Evolutionary conservation across 2,329 filamentous ascomycete genomes (phyloP).

Genomic region (Aplosporella prunicola): DNA sequence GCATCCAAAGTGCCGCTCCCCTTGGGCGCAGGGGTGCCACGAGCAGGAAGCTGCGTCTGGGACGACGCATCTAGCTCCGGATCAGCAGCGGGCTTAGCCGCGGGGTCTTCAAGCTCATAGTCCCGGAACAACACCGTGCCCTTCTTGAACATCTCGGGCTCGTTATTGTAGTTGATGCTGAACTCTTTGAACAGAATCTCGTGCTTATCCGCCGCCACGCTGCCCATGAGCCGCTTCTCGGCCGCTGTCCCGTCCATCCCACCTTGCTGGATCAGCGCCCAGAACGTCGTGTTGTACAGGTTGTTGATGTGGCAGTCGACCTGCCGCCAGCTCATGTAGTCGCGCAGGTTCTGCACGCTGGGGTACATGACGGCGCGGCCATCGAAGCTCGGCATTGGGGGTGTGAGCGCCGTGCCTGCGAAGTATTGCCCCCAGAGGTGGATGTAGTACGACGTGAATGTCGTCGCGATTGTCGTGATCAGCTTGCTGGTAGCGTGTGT

Average conservation of each 20-base stretch:
- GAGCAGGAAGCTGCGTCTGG: neutral
- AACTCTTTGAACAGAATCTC: constrained; percentile 88
- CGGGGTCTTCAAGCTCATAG: constrained; percentile 7
- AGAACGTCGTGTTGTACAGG: constrained; percentile 95
- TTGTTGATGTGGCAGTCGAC: constrained; percentile 99
- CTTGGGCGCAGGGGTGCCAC: constrained; percentile 18
- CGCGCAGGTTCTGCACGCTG: constrained; percentile 67
- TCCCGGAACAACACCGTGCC: constrained; percentile 79
- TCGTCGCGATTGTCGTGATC: constrained; percentile 81
- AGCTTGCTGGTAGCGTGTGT: constrained; percentile 58
- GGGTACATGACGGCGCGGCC: constrained; percentile 88
- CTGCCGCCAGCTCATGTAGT: constrained; percentile 96
- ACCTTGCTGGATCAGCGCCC: constrained; percentile 72
- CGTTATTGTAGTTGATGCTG: constrained; percentile 95
- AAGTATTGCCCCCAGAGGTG: constrained; percentile 72
- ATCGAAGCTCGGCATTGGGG: constrained; percentile 82
- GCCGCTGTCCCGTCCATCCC: constrained; percentile 69
- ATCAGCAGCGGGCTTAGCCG: neutral
- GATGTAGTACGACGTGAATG: constrained; percentile 87
- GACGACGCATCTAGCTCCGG: too few species aligned
- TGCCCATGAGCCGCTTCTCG: constrained; percentile 72
- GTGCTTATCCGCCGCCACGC: constrained; percentile 80
- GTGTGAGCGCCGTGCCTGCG: constrained; percentile 56
- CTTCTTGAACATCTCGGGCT: constrained; percentile 85
- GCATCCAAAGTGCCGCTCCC: too few species aligned